Evolutionary conservation across 352 stramenopile species (phyloP), one percentile per base, ranked within the genome.

Genomic region (Pythium periplocum): DNA sequence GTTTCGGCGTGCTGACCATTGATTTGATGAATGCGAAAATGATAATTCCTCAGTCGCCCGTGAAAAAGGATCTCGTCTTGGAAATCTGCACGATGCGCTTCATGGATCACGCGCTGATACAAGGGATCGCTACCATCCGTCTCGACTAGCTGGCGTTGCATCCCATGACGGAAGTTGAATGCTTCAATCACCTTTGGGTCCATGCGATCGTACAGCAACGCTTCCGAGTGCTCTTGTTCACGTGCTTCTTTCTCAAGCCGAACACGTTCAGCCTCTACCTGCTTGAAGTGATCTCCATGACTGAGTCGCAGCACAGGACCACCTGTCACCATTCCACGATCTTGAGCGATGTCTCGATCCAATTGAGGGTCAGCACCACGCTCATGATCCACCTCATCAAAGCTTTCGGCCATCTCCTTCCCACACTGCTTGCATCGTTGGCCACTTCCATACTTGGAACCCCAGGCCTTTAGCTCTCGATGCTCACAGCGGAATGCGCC

Each of bases 231-330:
- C 12, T 87, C 71, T 7, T 90, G 61, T n/a, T 64, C 39, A 3
- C 79, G 59, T 0, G 67, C 67, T 52, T 93, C 82, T 52, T 93
- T 93, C 37, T 93, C 82, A 6, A 88, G 53, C 0, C 82, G 69
- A 53, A 88, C 5, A 1, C 82, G 67, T 47, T 93, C 82, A 12
- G 67, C 58, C 40, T 93, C 79, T 10, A 93, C 65, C 3, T 51
- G 50, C 0, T 61, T 33, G 4, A 88, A 67, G 37, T 93, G 73
- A 1, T 61, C 57, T 7, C 56, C 32, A 55, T 66, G 51, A 34
- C 46, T 48, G 34, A 90, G 69, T 2, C 58, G 66, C 35, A 90
- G 53, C 0, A 56, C 57, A 11, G 65, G 36, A 1, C 75, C 73
- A 45, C 69, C 72, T 26, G 68, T 73, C 2, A 51, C 67, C 35